Percentiles rank a stretch among this genome's conserved stretches.
Evolutionary conservation across 306 rosid species (phyloP).

Genomic region (Albizia julibrissin): DNA sequence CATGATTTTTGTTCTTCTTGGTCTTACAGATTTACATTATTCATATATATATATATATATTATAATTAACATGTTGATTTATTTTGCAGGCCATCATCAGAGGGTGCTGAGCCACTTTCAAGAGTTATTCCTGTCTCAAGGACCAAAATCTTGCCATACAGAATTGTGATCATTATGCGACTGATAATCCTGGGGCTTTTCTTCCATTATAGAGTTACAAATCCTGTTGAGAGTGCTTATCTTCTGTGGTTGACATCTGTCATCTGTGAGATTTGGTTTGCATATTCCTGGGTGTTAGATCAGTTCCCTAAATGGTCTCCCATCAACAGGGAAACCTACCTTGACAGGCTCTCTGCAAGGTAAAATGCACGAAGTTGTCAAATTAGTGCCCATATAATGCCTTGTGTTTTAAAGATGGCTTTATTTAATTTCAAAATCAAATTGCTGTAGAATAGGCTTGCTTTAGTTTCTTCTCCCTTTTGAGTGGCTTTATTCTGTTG

Average conservation of each 20-base stretch:
- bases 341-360: slow-evolving; percentile 85
- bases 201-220: slow-evolving; percentile 90
- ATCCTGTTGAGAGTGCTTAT: slow-evolving; percentile 91
- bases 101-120: slow-evolving; percentile 68
- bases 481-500: not conserved
- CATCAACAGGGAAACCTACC: slow-evolving; percentile 67
- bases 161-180: slow-evolving; percentile 68
- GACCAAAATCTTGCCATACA: slow-evolving; percentile 77
- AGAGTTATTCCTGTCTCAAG: slow-evolving; percentile 58
- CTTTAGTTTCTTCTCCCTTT: not conserved
- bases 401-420: slow-evolving; percentile 31
- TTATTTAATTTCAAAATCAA: slow-evolving; percentile 3
- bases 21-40: slow-evolving; percentile 4
- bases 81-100: slow-evolving; percentile 63
- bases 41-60: no score
- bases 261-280: slow-evolving; percentile 98
- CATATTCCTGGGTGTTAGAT: slow-evolving; percentile 94
- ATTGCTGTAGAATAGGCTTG: not conserved
- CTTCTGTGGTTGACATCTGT: slow-evolving; percentile 94
- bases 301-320: slow-evolving; percentile 99
- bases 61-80: slow-evolving; percentile 25
- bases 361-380: slow-evolving; percentile 31
- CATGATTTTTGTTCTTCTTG: slow-evolving; percentile 7
- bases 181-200: slow-evolving; percentile 79
- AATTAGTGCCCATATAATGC: slow-evolving; percentile 3